phyloP scores from a whole-genome alignment of 202 grass and related monocot species.

The Carex arenaria region DNA sequence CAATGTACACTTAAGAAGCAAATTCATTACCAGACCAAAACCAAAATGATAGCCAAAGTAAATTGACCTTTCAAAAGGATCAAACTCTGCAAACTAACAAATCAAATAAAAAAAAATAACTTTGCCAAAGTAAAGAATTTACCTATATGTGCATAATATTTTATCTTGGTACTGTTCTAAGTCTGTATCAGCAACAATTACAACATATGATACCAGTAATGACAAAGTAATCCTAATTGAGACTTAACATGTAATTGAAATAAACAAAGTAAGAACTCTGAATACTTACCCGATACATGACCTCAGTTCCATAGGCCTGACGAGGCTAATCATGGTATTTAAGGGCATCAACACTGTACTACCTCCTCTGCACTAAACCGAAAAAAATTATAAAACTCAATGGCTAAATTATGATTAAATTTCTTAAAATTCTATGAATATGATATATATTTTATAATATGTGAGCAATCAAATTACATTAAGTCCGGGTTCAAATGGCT shows the following conservation, averaged over 20 bases:
- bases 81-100: conserved; percentile 88
- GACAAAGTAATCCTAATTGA: neutral
- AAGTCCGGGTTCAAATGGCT: conserved; percentile 66
- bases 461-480: conserved; percentile 39
- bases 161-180: neutral
- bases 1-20: neutral
- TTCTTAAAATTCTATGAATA: neutral
- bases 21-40: conserved; percentile 60
- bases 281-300: conserved; percentile 94
- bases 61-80: conserved; percentile 95
- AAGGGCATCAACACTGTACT: conserved; percentile 73
- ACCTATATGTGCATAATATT: neutral
- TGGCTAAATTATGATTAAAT: conserved; percentile 5
- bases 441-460: conserved; percentile 1
- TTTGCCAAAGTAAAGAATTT: neutral
- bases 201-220: neutral
- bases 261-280: no score
- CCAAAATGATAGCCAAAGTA: conserved; percentile 93
- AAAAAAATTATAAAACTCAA: conserved; percentile 29
- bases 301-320: conserved; percentile 87
- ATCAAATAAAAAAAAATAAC: conserved; percentile 10
- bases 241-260: no score
- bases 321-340: conserved; percentile 81
- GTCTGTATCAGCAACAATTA: no score
- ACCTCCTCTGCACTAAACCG: conserved; percentile 92